Conservation (phyloP, 202 grass and related monocot species). For the Zizania palustris region DNA sequence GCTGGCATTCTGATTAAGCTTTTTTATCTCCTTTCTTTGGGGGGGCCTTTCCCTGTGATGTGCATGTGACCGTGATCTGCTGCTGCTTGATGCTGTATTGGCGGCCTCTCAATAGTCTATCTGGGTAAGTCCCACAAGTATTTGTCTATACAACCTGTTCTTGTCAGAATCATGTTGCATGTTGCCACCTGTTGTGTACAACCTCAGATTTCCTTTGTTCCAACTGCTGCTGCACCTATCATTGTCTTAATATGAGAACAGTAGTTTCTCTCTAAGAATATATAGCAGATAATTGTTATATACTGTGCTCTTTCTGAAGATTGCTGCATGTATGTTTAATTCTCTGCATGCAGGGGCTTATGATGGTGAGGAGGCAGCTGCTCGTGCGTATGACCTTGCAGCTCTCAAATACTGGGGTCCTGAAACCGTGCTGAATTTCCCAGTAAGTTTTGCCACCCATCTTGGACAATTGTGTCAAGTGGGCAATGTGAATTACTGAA, state of each 20-base stretch:
- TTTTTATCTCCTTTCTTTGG: constrained; percentile 37
- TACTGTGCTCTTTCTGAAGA: not conserved
- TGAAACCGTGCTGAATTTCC: constrained; percentile 73
- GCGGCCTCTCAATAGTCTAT: constrained; percentile 68
- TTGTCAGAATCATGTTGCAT: constrained; percentile 49
- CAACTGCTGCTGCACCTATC: not conserved
- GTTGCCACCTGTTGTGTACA: not conserved
- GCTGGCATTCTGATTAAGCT: constrained; percentile 81
- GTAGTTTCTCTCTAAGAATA: not conserved
- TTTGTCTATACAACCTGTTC: constrained; percentile 26
- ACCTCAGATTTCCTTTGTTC: not conserved
- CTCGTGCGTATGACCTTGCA: constrained; percentile 78
- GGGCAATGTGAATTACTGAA: not conserved
- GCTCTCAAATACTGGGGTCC: constrained; percentile 92
- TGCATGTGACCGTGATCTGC: constrained; percentile 69
- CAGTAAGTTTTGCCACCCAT: constrained; percentile 47
- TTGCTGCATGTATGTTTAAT: constrained; percentile 2
- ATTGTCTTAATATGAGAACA: constrained; percentile 23
- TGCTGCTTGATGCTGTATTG: constrained; percentile 56
- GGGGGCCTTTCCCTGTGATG: constrained; percentile 67
- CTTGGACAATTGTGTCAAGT: not conserved
- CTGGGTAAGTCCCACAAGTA: constrained; percentile 77
- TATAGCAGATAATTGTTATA: not conserved
- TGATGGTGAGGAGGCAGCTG: constrained; percentile 80
- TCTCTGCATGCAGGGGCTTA: constrained; percentile 78